These are phyloP conservation scores for Gossypium schwendimanii DNA, from an alignment of 441 rosid species.

Conservation along the genomic window DNA sequence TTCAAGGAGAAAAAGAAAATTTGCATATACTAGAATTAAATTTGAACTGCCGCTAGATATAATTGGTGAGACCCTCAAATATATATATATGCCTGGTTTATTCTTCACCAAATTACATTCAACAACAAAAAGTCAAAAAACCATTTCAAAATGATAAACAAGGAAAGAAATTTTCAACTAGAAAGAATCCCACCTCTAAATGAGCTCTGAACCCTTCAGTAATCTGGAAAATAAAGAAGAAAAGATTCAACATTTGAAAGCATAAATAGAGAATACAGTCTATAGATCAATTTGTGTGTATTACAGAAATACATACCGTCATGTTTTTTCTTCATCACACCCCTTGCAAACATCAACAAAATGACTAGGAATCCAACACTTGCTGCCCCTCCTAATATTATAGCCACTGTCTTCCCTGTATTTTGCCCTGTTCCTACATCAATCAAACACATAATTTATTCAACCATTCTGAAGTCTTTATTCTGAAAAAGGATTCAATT, in stretches of 20 bases:
- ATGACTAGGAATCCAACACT: slow-evolving; percentile 83
- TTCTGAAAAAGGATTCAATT: not conserved
- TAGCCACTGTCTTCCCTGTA: slow-evolving; percentile 90
- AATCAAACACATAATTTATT: slow-evolving; percentile 9
- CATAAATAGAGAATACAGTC: not conserved
- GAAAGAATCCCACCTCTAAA: slow-evolving; percentile 35
- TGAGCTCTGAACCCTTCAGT: slow-evolving; percentile 27
- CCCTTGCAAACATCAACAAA: slow-evolving; percentile 70
- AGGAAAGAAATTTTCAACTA: slow-evolving; percentile 10
- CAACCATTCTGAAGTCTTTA: not conserved
- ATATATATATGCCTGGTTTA: slow-evolving; percentile 5
- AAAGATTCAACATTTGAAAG: not conserved
- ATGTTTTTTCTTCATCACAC: slow-evolving; percentile 71
- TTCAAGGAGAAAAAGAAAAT: not conserved
- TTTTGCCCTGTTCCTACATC: slow-evolving; percentile 50
- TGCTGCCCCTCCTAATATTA: slow-evolving; percentile 92
- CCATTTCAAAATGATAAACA: slow-evolving; percentile 14
- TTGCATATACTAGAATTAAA: not conserved
- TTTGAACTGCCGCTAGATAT: not conserved
- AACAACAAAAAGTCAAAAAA: not conserved
- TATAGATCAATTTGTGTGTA: not conserved
- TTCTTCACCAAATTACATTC: slow-evolving; percentile 22
- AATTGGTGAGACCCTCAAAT: not conserved
- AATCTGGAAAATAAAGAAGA: slow-evolving; percentile 35
- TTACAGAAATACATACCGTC: slow-evolving; percentile 47